phyloP scores from a whole-genome alignment of 2,329 filamentous ascomycete genomes.

The Neonectria sp. region DNA sequence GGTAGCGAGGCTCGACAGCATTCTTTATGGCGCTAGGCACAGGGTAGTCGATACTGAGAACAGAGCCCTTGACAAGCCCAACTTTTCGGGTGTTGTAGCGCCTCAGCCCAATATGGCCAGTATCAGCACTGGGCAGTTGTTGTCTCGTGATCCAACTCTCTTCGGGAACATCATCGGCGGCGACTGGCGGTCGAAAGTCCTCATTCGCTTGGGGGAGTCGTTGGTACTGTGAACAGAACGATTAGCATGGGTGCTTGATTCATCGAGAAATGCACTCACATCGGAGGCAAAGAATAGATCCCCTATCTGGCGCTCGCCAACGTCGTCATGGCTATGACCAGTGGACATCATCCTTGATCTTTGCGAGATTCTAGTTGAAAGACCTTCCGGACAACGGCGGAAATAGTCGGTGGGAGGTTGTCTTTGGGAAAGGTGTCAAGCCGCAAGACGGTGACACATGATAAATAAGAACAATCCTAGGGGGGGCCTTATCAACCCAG shows the following conservation, averaged over 20 bases:
- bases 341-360: background rate
- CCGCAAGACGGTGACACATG: background rate
- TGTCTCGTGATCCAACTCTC: constrained; percentile 15
- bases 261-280: no score
- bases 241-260: no score
- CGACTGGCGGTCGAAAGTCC: no score
- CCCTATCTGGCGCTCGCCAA: background rate
- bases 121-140: constrained; percentile 7
- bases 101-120: background rate
- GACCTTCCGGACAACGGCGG: background rate
- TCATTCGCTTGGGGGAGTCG: no score
- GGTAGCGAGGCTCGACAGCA: constrained; percentile 13
- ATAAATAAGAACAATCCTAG: background rate
- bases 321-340: background rate
- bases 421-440: background rate
- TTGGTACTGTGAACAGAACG: no score
- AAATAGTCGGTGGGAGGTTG: background rate
- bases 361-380: background rate
- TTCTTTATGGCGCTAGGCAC: constrained; percentile 16
- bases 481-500: background rate
- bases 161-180: background rate
- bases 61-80: constrained; percentile 12
- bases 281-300: background rate
- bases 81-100: constrained; percentile 21
- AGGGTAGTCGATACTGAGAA: constrained; percentile 10